Base-by-base conservation (phyloP, 371 early-diverging fungal species). In the Apophysomyces trapeziformis region DNA sequence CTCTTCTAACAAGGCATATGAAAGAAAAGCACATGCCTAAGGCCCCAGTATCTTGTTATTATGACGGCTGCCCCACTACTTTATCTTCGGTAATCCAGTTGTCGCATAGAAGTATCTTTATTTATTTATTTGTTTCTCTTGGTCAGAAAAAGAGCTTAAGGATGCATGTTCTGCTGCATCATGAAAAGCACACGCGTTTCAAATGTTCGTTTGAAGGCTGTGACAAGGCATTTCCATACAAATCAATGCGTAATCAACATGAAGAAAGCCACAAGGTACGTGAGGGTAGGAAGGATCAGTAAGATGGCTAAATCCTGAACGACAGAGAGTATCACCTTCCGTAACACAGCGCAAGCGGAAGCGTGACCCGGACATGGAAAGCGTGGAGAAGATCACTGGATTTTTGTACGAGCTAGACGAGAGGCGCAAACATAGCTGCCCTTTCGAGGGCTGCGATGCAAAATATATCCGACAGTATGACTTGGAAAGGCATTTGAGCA, bases 211-310 rank as follows among this genome's bases (percentile, higher is more conserved):
- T 75, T 43, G 78, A 76, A 8, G 77, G 73, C 1, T 91, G 91
- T 63, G 68, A 47, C 7, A 74, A 77, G 47, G 70, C 72, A 4
- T 91, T 89, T 61, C 75, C 80, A 5, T 86, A 81, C 66, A 85
- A 83, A 61, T 88, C 87, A n/a, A 67, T 85, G 9, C 69, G 87
- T 1, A 73, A 79, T 32, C 69, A 79, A 16, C 89, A 90, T 65
- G 45, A 65, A 60, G 57, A 70, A 38, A 64, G 73, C 7, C 83
- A 68, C 69, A 71, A 61, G 65, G 68, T 72, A 60, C 64, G 69
- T 58, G 37, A 43, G 1, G 35, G 9, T 18, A 41, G 7, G 16
- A 38, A 37, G 18, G 4, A 18, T 32, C 37, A 18, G 26, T 12
- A 11, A 13, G 13, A 41, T 41, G 13, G 5, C 6, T 41, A 41